Base-by-base conservation (phyloP, 1,284 basidiomycete genomes). In the Grifola frondosa region DNA sequence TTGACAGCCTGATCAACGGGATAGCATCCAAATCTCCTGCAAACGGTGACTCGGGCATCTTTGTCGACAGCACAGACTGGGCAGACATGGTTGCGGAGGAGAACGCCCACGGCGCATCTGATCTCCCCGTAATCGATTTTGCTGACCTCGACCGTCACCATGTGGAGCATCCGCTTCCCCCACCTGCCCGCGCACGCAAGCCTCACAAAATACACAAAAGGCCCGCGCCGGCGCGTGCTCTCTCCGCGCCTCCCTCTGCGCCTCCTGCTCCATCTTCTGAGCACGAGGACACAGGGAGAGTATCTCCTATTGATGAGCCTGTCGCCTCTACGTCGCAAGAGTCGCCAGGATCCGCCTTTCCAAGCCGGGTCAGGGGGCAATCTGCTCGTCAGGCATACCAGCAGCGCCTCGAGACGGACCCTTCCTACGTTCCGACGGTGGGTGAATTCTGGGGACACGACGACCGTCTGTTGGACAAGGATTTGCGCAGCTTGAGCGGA, bases 381-480 rank as follows among this genome's bases (percentile, higher is more conserved):
- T 74, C 77, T 19, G 84, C 80, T 29, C 81, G 84, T 31, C 84
- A 89, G 57, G 83, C 80, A 19, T 91, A 91, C 62, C 83, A 88
- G 54, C 76, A 87, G 47, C 79, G 83, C 24, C 70, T 91, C 19
- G 84, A 87, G 52, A 74, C 69, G 16, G 91, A 95, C 62, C 91
- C 91, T 1, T 88, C 89, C 1, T 91, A 84, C 59, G 85, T 90
- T 22, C 91, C 91, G 17, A 85, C 81, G 20, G 86, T 92, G 11
- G 91, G 91, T 47, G 84, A 85, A 49, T 95, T 94, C 59, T 95
- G 90, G 91, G 84, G 88, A 7, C 92, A 94, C 59, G 91, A 94
- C 62, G 90, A 94, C 62, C 82, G 91, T 36, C 68, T 85, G 49
- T 67, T 84, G 62, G 88, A 81, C 67, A 88, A 82, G 68, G 81